Conservation (phyloP, 2,329 filamentous ascomycete species). For the Sclerotinia trifoliorum region DNA sequence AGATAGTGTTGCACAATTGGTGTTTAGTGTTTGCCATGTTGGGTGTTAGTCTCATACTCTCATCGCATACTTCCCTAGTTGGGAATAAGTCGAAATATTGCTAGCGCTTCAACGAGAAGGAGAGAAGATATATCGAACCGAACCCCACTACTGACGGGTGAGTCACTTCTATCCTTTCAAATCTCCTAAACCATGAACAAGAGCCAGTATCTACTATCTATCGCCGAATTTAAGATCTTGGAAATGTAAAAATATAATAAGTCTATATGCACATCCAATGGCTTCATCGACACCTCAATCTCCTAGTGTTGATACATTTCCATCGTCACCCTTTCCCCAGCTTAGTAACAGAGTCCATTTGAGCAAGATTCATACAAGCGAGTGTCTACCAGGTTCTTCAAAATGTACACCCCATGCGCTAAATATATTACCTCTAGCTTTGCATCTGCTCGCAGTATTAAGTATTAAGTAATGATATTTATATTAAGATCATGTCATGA, state of each 20-base stretch:
- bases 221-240: constrained; percentile 49
- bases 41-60: neutral
- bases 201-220: constrained; percentile 47
- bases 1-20: constrained; percentile 47
- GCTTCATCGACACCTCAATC: constrained; percentile 51
- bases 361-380: neutral
- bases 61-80: neutral
- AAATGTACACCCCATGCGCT: constrained; percentile 40
- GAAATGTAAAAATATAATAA: constrained; percentile 52
- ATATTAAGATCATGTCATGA: no score
- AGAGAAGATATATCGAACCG: constrained; percentile 22
- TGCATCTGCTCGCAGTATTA: constrained; percentile 48
- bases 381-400: constrained; percentile 23
- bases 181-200: constrained; percentile 26
- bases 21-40: constrained; percentile 37
- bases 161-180: constrained; percentile 28
- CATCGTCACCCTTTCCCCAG: constrained; percentile 50
- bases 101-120: no score
- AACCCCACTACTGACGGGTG: constrained; percentile 28
- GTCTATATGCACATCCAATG: constrained; percentile 56
- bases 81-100: neutral
- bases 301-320: constrained; percentile 57
- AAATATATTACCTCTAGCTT: constrained; percentile 41
- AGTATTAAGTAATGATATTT: neutral
- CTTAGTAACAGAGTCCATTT: constrained; percentile 14